These are phyloP conservation scores for Carex sylvatica DNA, from an alignment of 202 grass and related monocot genomes.

Conservation along the genomic window DNA sequence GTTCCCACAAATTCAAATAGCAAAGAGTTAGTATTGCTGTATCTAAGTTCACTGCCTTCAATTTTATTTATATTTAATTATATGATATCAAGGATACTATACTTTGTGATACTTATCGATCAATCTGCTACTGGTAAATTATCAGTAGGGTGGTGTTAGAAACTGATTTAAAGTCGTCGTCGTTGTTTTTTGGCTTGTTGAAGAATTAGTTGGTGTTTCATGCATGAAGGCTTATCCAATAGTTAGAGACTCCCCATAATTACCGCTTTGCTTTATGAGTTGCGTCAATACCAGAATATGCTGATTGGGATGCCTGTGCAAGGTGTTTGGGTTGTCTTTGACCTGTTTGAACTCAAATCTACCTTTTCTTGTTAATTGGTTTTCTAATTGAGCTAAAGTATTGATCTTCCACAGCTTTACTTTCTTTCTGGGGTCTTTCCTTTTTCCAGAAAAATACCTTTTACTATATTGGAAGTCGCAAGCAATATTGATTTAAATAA, in stretches of 20 bases:
- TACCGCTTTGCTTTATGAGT: neutral
- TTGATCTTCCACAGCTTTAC: neutral
- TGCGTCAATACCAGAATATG: neutral
- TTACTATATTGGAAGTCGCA: constrained; percentile 12
- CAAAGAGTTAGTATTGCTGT: constrained; percentile 61
- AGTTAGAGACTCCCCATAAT: neutral
- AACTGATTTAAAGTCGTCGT: neutral
- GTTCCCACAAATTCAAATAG: constrained; percentile 81
- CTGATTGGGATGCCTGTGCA: neutral
- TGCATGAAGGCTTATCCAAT: neutral
- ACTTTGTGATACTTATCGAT: neutral
- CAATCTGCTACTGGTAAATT: neutral
- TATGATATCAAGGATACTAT: neutral
- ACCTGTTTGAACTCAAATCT: neutral
- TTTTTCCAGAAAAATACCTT: neutral
- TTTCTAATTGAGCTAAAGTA: neutral
- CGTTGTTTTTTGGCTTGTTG: neutral
- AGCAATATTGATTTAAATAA: constrained; percentile 21
- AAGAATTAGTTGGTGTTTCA: neutral
- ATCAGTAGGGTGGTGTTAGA: neutral
- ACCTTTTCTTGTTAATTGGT: constrained; percentile 15
- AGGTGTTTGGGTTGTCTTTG: neutral
- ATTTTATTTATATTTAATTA: constrained; percentile 6
- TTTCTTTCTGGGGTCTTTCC: constrained; percentile 2
- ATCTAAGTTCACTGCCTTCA: neutral